These are phyloP conservation scores for Cavenderia fasciculata DNA, from an alignment of 78 protist genomes.

Conservation along the genomic window DNA sequence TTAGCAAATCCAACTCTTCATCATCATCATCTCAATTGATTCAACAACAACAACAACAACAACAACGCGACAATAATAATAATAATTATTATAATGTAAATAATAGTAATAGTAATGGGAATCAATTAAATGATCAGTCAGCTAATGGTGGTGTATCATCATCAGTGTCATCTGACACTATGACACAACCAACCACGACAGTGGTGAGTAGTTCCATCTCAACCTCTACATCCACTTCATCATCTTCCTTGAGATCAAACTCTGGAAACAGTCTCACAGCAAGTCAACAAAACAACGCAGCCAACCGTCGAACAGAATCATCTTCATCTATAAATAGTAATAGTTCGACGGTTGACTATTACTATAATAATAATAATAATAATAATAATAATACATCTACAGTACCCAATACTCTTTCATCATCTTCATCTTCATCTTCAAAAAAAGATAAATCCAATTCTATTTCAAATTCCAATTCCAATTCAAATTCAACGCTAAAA, in stretches of 20 bases:
- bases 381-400: not conserved
- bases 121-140: too few relatives aligned
- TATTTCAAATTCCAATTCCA: too few relatives aligned
- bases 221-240: not conserved
- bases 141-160: too few relatives aligned
- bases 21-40: too few relatives aligned
- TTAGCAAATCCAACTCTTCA: too few relatives aligned
- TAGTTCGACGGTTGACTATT: not conserved
- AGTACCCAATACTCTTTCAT: too few relatives aligned
- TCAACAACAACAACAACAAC: conserved; percentile 8
- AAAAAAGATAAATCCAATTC: not conserved
- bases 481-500: not conserved
- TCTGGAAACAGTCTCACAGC: not conserved
- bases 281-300: not conserved
- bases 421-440: too few relatives aligned
- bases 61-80: not conserved
- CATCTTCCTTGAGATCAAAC: conserved; percentile 17
- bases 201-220: too few relatives aligned
- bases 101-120: not conserved
- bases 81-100: not conserved
- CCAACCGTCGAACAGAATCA: conserved; percentile 5
- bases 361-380: conserved; percentile 2
- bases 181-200: too few relatives aligned
- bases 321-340: not conserved
- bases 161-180: too few relatives aligned